Base-by-base conservation (phyloP, 352 stramenopile species). In the Globisporangium polare region DNA sequence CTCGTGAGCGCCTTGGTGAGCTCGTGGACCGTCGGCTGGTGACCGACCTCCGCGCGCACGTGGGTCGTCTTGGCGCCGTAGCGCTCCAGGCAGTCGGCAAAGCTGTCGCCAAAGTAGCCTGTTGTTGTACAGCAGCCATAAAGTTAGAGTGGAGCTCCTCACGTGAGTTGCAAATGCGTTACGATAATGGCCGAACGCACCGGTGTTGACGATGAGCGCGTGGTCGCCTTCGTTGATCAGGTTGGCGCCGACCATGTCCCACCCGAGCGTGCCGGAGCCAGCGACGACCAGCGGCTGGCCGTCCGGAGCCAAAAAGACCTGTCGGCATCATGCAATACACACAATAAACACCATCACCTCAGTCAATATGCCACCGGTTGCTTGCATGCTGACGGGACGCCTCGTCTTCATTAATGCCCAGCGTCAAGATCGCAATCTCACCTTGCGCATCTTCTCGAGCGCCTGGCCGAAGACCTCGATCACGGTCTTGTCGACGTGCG, bases 181-280 rank as follows among this genome's bases (percentile, higher is more conserved):
- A n/a, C n/a, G n/a, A n/a, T 0, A 20, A 51, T 24, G 22, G 41
- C 8, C 5, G 4, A 41, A 35, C 43, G 33, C 22, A 79, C 81
- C 82, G 47, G 78, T 90, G 68, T 92, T 92, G 49, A 92, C 58
- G 31, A 90, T 69, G 12, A 92, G 77, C 58, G 77, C 83, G 60
- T 88, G 53, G 65, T 92, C 83, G 56, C 69, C 78, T 42, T 71
- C 58, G 63, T 87, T 79, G 13, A 92, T 24, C 46, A 92, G 69
- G 64, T 92, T 92, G 22, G 80, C 78, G 47, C 74, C 80, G n/a
- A 92, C 83, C 83, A 92, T 92, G 63, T 92, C 83, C 83, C 83
- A 92, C 20, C 83, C 83, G 35, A 90, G 70, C 4, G 80, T 90
- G 37, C 78, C 78, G 2, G 80, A 92, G 43, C 83, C 83, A 2